Evolutionary conservation across 306 rosid genomes (phyloP).

Genomic region (Comarum palustre): DNA sequence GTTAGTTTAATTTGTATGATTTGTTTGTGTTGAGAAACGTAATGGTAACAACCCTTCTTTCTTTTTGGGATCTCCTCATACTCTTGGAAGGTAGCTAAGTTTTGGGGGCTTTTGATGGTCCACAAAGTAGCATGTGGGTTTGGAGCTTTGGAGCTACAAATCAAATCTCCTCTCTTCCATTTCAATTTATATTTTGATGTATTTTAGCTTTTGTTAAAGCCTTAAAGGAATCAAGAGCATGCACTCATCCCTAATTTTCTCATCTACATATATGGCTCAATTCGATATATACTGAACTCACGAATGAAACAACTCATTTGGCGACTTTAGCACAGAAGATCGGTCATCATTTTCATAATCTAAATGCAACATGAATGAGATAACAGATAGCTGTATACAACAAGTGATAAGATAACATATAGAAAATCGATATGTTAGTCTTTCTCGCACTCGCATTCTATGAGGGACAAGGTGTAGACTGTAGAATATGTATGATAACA

Average conservation of each 20-base stretch:
- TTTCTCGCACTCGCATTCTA: neutral
- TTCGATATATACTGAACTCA: conserved; percentile 14
- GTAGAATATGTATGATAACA: neutral
- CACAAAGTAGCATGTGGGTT: conserved; percentile 76
- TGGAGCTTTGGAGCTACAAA: conserved; percentile 31
- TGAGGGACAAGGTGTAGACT: conserved; percentile 1
- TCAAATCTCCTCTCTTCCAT: conserved; percentile 22
- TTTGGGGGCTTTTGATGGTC: conserved; percentile 53
- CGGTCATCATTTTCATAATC: neutral
- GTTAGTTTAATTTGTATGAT: conserved; percentile 47
- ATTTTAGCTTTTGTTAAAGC: conserved; percentile 51
- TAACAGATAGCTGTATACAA: neutral
- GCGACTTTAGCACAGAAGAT: neutral
- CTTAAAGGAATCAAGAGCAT: conserved; percentile 64
- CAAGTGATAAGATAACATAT: neutral
- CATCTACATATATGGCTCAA: conserved; percentile 10
- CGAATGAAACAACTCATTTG: neutral
- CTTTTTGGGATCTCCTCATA: conserved; percentile 76
- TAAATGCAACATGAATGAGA: neutral
- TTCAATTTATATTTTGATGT: conserved; percentile 32
- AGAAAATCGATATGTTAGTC: neutral
- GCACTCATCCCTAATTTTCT: conserved; percentile 44
- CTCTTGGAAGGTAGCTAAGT: conserved; percentile 40
- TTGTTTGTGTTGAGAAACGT: conserved; percentile 11
- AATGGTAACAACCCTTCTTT: conserved; percentile 20